phyloP scores from a whole-genome alignment of 805 yeast genomes.

The Hanseniaspora singularis region DNA sequence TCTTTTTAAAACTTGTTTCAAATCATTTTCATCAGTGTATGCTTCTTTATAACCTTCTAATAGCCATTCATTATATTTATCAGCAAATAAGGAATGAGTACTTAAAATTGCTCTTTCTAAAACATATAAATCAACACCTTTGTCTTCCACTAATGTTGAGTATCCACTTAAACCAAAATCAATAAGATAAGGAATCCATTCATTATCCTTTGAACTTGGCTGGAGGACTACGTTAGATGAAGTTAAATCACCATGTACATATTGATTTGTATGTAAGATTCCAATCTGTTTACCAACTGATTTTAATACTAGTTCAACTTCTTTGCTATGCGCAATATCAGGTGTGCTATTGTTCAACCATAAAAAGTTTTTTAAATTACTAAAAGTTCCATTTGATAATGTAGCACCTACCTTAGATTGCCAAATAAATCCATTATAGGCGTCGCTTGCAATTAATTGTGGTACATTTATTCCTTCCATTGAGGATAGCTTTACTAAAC shows the following conservation, averaged over 20 bases:
- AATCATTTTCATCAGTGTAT: slow-evolving; percentile 29
- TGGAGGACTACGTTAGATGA: slow-evolving; percentile 68
- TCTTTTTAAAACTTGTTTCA: slow-evolving; percentile 46
- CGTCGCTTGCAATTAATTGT: slow-evolving; percentile 60
- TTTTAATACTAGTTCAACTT: slow-evolving; percentile 36
- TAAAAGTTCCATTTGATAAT: slow-evolving; percentile 39
- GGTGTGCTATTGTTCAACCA: slow-evolving; percentile 41
- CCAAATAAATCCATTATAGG: slow-evolving; percentile 70
- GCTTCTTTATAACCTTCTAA: slow-evolving; percentile 52
- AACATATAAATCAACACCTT: slow-evolving; percentile 94
- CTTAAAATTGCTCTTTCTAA: slow-evolving; percentile 82
- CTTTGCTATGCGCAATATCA: slow-evolving; percentile 10
- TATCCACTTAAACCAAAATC: slow-evolving; percentile 86
- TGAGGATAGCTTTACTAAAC: slow-evolving; percentile 44
- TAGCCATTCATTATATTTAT: slow-evolving; percentile 53
- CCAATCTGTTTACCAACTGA: slow-evolving; percentile 61
- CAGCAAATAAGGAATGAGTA: slow-evolving; percentile 72
- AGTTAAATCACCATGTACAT: slow-evolving; percentile 90
- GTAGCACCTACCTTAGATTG: slow-evolving; percentile 64
- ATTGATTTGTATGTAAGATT: slow-evolving; percentile 57
- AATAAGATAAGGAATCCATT: slow-evolving; percentile 49
- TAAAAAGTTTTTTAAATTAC: slow-evolving; percentile 60
- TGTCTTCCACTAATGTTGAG: slow-evolving; percentile 70
- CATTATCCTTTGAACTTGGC: slow-evolving; percentile 19
- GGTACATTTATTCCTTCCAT: slow-evolving; percentile 56